phyloP scores from a whole-genome alignment of 768 basidiomycete species.

The Hortiboletus flavorubellus region DNA sequence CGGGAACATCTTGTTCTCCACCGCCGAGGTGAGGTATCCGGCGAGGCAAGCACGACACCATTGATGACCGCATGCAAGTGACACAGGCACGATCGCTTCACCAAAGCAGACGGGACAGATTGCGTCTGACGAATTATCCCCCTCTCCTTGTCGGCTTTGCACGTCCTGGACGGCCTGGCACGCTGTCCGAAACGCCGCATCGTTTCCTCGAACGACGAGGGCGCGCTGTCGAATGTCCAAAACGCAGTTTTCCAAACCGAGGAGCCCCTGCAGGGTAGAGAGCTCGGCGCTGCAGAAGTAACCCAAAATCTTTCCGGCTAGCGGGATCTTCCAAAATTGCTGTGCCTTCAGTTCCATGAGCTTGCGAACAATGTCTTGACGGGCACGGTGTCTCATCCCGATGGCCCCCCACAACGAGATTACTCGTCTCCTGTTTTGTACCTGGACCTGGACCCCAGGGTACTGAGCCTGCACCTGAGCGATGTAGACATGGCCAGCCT shows the following conservation, averaged over 20 bases:
- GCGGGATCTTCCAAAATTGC: conserved; percentile 41
- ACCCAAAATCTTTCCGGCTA: conserved; percentile 45
- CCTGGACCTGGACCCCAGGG: conserved; percentile 42
- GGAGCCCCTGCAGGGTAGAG: conserved; percentile 39
- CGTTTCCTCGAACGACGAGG: conserved; percentile 57
- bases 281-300: conserved; percentile 48
- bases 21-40: conserved; percentile 55
- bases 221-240: conserved; percentile 42
- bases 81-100: conserved; percentile 47
- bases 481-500: conserved; percentile 45
- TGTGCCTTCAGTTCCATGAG: conserved; percentile 42
- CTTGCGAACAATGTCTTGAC: conserved; percentile 45
- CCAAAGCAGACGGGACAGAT: conserved; percentile 72
- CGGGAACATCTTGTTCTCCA: conserved; percentile 61
- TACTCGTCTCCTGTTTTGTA: conserved; percentile 38
- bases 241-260: conserved; percentile 57
- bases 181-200: conserved; percentile 31
- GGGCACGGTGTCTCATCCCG: conserved; percentile 38
- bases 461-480: conserved; percentile 38
- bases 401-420: conserved; percentile 56
- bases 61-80: conserved; percentile 59
- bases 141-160: conserved; percentile 30
- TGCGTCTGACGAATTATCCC: conserved; percentile 13
- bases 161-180: conserved; percentile 43
- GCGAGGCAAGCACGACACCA: conserved; percentile 66